Conservation (phyloP, 1,284 basidiomycete genomes). For the Inonotus obliquus region DNA sequence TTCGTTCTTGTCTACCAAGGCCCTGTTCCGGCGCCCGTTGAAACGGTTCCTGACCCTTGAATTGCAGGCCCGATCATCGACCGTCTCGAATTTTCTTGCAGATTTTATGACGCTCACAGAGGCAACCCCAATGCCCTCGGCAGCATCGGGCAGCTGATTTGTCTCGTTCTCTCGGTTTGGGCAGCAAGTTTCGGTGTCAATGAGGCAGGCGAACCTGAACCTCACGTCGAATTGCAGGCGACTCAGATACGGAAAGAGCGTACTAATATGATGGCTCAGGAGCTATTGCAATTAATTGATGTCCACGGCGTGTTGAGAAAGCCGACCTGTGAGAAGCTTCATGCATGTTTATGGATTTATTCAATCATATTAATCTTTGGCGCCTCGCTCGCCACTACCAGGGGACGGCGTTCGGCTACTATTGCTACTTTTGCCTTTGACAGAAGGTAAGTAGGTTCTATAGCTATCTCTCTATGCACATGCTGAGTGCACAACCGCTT, state of each 20-base stretch:
- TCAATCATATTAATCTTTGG: neutral
- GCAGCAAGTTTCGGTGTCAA: conserved; percentile 83
- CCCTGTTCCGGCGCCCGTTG: conserved; percentile 13
- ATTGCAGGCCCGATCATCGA: conserved; percentile 64
- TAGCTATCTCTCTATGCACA: conserved; percentile 9
- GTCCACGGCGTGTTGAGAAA: conserved; percentile 72
- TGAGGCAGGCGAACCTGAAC: conserved; percentile 55
- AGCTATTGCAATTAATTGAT: conserved; percentile 76
- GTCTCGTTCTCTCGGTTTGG: conserved; percentile 76
- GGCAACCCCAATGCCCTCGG: conserved; percentile 50
- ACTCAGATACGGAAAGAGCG: conserved; percentile 37
- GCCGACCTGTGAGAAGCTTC: conserved; percentile 49
- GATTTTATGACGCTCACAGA: conserved; percentile 59
- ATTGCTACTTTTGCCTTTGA: conserved; percentile 72
- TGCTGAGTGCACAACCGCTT: conserved; percentile 20
- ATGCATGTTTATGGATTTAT: neutral
- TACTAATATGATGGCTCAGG: conserved; percentile 57
- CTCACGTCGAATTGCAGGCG: conserved; percentile 31
- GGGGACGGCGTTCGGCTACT: conserved; percentile 76
- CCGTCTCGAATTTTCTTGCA: conserved; percentile 65
- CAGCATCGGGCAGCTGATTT: conserved; percentile 58
- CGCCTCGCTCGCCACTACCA: neutral
- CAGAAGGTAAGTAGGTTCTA: conserved; percentile 55
- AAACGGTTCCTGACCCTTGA: conserved; percentile 22
- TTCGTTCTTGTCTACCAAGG: conserved; percentile 1